Evolutionary conservation across 2,329 filamentous ascomycete genomes (phyloP).

Genomic region (Lasiodiplodia sp.): DNA sequence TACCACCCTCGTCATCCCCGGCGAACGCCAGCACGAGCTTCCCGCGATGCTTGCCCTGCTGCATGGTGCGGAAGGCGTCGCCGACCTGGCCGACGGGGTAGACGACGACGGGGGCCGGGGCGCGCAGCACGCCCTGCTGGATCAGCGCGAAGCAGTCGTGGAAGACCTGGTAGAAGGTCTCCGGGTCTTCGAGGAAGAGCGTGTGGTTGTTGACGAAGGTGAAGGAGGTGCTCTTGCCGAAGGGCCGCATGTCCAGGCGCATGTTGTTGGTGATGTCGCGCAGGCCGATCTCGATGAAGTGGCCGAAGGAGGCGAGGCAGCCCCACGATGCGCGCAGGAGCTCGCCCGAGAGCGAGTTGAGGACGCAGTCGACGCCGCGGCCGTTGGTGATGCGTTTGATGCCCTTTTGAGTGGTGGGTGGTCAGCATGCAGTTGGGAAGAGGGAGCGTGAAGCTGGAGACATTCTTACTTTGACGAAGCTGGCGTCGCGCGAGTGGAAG

Average conservation of each 20-base stretch:
- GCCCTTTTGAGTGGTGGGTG: background rate
- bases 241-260: conserved; percentile 36
- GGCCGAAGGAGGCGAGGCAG: conserved; percentile 38
- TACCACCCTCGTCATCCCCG: background rate
- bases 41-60: conserved; percentile 29
- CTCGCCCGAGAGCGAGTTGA: conserved; percentile 38
- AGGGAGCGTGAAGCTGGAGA: too few species aligned
- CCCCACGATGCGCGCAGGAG: conserved; percentile 34
- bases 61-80: conserved; percentile 34
- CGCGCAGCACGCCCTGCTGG: conserved; percentile 36
- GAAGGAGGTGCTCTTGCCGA: conserved; percentile 21
- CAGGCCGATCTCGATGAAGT: conserved; percentile 45
- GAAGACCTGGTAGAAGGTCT: conserved; percentile 8
- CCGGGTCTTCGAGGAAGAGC: background rate
- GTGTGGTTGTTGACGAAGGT: background rate
- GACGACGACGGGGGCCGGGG: conserved; percentile 34
- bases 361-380: conserved; percentile 42
- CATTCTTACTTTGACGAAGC: conserved; percentile 32
- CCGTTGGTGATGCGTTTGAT: conserved; percentile 36
- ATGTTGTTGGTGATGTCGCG: conserved; percentile 20
- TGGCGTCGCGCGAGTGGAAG: conserved; percentile 38
- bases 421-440: too few species aligned
- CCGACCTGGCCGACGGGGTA: conserved; percentile 32
- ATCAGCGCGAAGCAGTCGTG: conserved; percentile 1
- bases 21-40: conserved; percentile 35